A percentile compares a stretch with the other conserved stretches of the same genome.
Conservation (phyloP, 495 filamentous ascomycete genomes). For the Cercophora sp. region DNA sequence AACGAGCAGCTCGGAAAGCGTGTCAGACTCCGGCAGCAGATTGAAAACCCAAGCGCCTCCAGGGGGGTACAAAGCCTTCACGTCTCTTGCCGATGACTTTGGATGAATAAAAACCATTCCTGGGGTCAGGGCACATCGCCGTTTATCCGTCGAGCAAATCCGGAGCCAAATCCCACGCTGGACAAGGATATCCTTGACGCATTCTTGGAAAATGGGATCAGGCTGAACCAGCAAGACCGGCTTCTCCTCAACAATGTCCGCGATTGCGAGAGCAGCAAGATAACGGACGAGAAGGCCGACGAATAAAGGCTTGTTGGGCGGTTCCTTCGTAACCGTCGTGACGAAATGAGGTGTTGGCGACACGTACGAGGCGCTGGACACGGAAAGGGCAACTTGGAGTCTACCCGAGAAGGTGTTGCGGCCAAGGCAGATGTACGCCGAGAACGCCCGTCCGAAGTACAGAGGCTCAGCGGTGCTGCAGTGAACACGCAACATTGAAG, state of each 20-base stretch:
- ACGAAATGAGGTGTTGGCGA: not conserved
- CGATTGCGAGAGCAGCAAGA: conserved; percentile 18
- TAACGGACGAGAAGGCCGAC: conserved; percentile 25
- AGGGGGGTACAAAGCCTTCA: conserved; percentile 25
- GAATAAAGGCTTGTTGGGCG: conserved; percentile 7
- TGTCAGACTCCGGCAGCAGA: conserved; percentile 19
- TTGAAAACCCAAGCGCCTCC: conserved; percentile 27
- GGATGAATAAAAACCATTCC: conserved; percentile 24
- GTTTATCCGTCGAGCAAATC: conserved; percentile 12
- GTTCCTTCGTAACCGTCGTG: not conserved
- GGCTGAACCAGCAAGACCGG: conserved; percentile 31
- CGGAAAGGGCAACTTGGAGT: conserved; percentile 27
- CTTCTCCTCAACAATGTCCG: not conserved
- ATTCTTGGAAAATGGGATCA: conserved; percentile 29
- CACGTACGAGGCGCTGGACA: conserved; percentile 30
- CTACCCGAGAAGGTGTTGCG: conserved; percentile 19
- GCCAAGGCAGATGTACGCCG: conserved; percentile 31
- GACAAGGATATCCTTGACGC: conserved; percentile 21
- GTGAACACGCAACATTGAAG: conserved; percentile 27
- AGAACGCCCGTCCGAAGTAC: conserved; percentile 5
- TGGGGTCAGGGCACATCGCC: not conserved
- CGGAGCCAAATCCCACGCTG: conserved; percentile 13
- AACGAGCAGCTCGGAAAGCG: conserved; percentile 24
- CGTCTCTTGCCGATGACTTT: conserved; percentile 16
- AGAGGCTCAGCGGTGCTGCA: conserved; percentile 34